Evolutionary conservation across 306 rosid species (phyloP).

Genomic region (Vigna trinervia): DNA sequence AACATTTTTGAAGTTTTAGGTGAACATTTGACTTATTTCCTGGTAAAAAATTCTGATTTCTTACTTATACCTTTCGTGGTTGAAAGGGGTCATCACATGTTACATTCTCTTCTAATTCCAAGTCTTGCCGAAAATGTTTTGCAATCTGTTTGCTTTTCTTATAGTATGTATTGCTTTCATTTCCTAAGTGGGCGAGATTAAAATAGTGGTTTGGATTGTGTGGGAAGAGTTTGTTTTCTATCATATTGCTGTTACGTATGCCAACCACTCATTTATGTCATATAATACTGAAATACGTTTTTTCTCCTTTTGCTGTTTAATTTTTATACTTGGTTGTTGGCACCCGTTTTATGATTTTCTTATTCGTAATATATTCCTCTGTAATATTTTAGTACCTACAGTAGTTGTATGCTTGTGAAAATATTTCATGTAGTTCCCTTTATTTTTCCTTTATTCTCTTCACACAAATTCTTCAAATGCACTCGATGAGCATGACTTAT

Average conservation of each 20-base stretch:
- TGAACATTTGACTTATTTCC: constrained; percentile 11
- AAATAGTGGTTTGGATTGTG: constrained; percentile 20
- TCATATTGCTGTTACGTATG: constrained; percentile 27
- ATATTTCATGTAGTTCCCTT: background rate
- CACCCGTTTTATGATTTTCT: constrained; percentile 16
- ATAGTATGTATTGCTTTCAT: constrained; percentile 5
- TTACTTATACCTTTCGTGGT: constrained; percentile 18
- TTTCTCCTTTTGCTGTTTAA: constrained; percentile 7
- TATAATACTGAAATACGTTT: background rate
- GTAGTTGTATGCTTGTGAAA: constrained; percentile 28
- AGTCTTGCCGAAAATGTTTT: constrained; percentile 3
- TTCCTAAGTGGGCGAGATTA: constrained; percentile 6
- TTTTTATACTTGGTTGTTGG: constrained; percentile 1
- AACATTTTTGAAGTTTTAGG: background rate
- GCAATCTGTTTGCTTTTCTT: constrained; percentile 14
- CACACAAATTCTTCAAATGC: background rate
- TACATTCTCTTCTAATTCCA: background rate
- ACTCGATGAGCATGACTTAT: constrained; percentile 18
- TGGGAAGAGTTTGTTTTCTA: constrained; percentile 25
- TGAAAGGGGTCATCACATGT: constrained; percentile 6
- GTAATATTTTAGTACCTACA: constrained; percentile 2
- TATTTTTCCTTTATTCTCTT: constrained; percentile 10
- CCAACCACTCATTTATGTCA: background rate
- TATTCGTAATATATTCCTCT: constrained; percentile 7
- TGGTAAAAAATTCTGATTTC: constrained; percentile 13